Evolutionary conservation across 2,329 filamentous ascomycete genomes (phyloP).

Genomic region (Fusarium heterosporum): DNA sequence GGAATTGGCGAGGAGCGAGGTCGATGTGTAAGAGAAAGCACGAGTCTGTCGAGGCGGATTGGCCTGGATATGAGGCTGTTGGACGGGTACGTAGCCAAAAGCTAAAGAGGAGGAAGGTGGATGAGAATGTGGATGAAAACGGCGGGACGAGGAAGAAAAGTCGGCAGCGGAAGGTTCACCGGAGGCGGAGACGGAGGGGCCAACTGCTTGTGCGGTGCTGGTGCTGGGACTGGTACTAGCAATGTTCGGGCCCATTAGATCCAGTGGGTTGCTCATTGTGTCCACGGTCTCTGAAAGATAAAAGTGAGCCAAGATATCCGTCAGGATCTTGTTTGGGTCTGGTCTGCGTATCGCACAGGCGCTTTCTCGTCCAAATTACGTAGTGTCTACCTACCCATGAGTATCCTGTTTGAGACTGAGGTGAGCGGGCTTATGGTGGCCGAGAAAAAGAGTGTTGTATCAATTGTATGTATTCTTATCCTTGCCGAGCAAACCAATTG

Average conservation of each 20-base stretch:
- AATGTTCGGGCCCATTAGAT: constrained; percentile 42
- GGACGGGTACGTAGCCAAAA: constrained; percentile 28
- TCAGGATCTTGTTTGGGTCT: not conserved
- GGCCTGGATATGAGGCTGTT: constrained; percentile 24
- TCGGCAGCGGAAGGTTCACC: constrained; percentile 44
- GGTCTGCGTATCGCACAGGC: too few species aligned
- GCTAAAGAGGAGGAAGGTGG: constrained; percentile 27
- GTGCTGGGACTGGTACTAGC: constrained; percentile 34
- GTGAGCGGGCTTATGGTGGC: not conserved
- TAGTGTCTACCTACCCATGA: not conserved
- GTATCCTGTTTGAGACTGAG: not conserved
- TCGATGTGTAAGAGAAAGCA: constrained; percentile 44
- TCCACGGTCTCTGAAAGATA: constrained; percentile 38
- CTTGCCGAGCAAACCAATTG: constrained; percentile 3
- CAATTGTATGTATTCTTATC: constrained; percentile 22
- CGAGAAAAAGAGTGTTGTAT: not conserved
- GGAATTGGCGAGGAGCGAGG: constrained; percentile 57
- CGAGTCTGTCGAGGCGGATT: constrained; percentile 36
- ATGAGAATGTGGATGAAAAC: constrained; percentile 31
- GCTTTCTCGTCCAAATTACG: not conserved
- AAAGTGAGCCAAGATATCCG: constrained; percentile 14
- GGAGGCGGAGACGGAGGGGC: constrained; percentile 47
- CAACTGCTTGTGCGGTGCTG: constrained; percentile 26
- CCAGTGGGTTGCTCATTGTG: constrained; percentile 41
- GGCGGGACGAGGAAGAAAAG: constrained; percentile 43